These are phyloP conservation scores for carrot (Daucus carota) DNA, from an alignment of 129 eudicot species.

Conservation along the genomic window DNA sequence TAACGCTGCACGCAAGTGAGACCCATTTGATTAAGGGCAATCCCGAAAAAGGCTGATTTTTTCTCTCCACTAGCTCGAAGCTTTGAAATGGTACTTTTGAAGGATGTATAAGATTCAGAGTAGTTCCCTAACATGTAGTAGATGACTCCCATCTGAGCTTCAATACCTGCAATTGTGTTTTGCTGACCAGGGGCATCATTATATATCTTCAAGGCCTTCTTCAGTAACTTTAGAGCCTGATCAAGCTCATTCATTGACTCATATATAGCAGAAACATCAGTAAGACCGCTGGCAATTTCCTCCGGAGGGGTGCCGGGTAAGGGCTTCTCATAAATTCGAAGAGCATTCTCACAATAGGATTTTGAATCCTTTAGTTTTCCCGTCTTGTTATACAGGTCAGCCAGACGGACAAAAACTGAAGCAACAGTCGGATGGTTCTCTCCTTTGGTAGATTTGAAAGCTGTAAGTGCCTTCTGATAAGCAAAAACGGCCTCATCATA, in stretches of 20 bases:
- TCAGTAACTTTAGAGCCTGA: constrained; percentile 48
- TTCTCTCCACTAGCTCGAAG: constrained; percentile 57
- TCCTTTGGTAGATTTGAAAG: constrained; percentile 63
- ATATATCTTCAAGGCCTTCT: constrained; percentile 53
- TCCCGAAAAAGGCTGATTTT: constrained; percentile 65
- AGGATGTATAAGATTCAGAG: constrained; percentile 44
- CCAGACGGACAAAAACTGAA: constrained; percentile 70
- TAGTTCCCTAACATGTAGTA: constrained; percentile 59
- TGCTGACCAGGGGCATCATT: constrained; percentile 54
- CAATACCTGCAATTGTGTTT: constrained; percentile 73
- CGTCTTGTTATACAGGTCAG: constrained; percentile 72
- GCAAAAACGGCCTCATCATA: constrained; percentile 78
- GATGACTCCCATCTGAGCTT: constrained; percentile 82
- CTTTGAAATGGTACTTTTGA: constrained; percentile 43
- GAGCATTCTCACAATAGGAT: constrained; percentile 69
- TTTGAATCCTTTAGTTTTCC: constrained; percentile 75
- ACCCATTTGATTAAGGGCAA: constrained; percentile 83
- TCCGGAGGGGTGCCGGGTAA: constrained; percentile 38
- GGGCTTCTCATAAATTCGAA: constrained; percentile 60
- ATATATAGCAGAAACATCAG: constrained; percentile 64
- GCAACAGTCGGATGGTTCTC: constrained; percentile 71
- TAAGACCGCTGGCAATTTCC: constrained; percentile 75
- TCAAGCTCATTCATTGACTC: constrained; percentile 71
- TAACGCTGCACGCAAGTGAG: constrained; percentile 70
- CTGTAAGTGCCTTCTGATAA: constrained; percentile 63